Percentiles rank a stretch among this genome's conserved stretches.
phyloP scores from a whole-genome alignment of 2,329 filamentous ascomycete genomes.

The Ceratocystis huliohia region DNA sequence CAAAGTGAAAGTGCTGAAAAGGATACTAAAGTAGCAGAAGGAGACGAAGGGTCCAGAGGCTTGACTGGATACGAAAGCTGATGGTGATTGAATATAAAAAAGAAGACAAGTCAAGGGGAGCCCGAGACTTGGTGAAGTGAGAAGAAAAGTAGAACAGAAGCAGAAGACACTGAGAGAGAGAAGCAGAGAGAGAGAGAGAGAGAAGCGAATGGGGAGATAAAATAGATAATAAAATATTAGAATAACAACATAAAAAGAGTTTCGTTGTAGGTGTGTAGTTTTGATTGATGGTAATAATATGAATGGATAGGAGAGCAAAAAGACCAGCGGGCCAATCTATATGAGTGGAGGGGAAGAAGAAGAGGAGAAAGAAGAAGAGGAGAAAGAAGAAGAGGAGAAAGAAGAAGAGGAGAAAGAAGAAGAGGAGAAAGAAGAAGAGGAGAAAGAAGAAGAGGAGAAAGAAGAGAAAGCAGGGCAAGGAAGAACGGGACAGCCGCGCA shows the following conservation, averaged over 20 bases:
- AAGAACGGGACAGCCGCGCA: neutral
- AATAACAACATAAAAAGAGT: neutral
- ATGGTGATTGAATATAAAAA: neutral
- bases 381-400: neutral
- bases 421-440: neutral
- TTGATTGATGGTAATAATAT: neutral
- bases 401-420: neutral
- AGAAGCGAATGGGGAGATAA: neutral
- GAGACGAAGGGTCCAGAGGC: neutral
- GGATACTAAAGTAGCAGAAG: constrained; percentile 1
- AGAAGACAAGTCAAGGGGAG: neutral
- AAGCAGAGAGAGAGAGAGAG: neutral
- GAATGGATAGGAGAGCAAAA: neutral
- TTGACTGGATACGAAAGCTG: neutral
- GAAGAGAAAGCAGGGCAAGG: neutral
- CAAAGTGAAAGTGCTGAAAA: neutral
- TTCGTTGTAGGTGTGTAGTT: constrained; percentile 4
- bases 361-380: neutral
- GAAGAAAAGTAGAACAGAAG: neutral
- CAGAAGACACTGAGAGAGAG: neutral
- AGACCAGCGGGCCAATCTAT: neutral
- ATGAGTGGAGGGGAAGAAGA: neutral
- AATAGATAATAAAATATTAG: neutral
- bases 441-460: neutral
- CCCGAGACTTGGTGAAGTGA: neutral